phyloP scores from a whole-genome alignment of 2,329 filamentous ascomycete genomes.

The Truncatella angustata region DNA sequence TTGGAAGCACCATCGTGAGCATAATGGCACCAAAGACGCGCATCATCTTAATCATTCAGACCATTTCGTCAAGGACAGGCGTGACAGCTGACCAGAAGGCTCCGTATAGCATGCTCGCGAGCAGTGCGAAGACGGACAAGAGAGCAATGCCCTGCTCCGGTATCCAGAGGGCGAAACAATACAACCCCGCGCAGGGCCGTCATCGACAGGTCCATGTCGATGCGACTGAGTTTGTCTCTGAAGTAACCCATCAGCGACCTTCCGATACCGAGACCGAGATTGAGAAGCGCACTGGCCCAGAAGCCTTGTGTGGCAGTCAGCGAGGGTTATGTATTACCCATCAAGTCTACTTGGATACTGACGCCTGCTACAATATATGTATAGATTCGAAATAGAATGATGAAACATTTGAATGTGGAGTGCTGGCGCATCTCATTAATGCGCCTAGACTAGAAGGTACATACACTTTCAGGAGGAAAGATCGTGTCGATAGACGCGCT shows the following conservation, averaged over 20 bases:
- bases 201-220: slow-evolving; percentile 59
- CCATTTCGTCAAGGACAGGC: slow-evolving; percentile 59
- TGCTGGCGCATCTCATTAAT: too few species aligned
- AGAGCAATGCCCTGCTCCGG: slow-evolving; percentile 57
- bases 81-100: slow-evolving; percentile 59
- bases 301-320: slow-evolving; percentile 58
- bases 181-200: slow-evolving; percentile 54
- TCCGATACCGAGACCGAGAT: slow-evolving; percentile 58
- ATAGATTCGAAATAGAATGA: too few species aligned
- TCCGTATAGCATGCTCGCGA: slow-evolving; percentile 57
- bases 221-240: slow-evolving; percentile 55
- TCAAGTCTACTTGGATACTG: slow-evolving; percentile 59
- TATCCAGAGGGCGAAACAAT: slow-evolving; percentile 61
- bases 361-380: slow-evolving; percentile 20
- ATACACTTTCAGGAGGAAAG: too few species aligned
- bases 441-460: too few species aligned
- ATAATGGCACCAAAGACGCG: slow-evolving; percentile 58
- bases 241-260: slow-evolving; percentile 62
- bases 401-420: too few species aligned
- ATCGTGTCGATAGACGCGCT: too few species aligned
- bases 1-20: slow-evolving; percentile 54
- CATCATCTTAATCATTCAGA: slow-evolving; percentile 57
- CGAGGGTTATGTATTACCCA: too few species aligned
- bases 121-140: slow-evolving; percentile 56
- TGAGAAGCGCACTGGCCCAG: slow-evolving; percentile 60